A percentile compares a stretch with the other conserved stretches of the same genome.
Conservation (phyloP, 1,284 basidiomycete genomes). For the Leccinum subatratum region DNA sequence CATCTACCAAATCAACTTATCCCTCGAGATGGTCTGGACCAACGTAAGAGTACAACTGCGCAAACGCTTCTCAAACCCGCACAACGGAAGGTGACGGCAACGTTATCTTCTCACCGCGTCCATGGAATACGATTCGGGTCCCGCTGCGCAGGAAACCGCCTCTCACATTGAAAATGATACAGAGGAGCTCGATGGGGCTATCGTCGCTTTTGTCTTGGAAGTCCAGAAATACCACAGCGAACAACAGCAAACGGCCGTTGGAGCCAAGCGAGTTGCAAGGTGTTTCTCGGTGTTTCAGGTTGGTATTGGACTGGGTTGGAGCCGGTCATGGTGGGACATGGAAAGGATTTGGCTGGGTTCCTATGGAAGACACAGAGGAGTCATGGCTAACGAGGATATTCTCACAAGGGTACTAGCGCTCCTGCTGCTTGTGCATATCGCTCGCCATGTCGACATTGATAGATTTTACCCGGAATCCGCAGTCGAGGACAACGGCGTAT, state of each 20-base stretch:
- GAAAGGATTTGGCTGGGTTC: conserved; percentile 77
- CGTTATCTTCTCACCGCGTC: conserved; percentile 69
- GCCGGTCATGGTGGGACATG: conserved; percentile 64
- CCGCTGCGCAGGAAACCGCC: conserved; percentile 57
- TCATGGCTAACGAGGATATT: conserved; percentile 43
- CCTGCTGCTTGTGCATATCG: conserved; percentile 61
- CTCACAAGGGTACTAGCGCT: conserved; percentile 53
- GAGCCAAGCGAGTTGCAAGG: conserved; percentile 62
- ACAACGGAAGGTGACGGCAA: conserved; percentile 74
- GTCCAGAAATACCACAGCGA: conserved; percentile 56
- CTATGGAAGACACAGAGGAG: conserved; percentile 45
- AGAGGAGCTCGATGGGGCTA: conserved; percentile 70
- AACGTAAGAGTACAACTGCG: conserved; percentile 39
- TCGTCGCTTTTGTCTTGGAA: conserved; percentile 68
- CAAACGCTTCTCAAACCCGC: conserved; percentile 65
- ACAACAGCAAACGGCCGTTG: conserved; percentile 31
- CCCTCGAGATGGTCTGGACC: conserved; percentile 46
- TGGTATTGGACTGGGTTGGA: conserved; percentile 66
- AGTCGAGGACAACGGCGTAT: conserved; percentile 37
- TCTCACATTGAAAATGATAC: conserved; percentile 73
- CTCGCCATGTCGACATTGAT: conserved; percentile 73
- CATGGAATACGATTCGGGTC: conserved; percentile 69
- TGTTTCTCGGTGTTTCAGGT: conserved; percentile 61
- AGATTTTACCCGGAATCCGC: conserved; percentile 53
- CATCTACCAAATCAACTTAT: conserved; percentile 59